Base-by-base conservation (phyloP, 768 basidiomycete species). In the Xanthoconium purpureum region DNA sequence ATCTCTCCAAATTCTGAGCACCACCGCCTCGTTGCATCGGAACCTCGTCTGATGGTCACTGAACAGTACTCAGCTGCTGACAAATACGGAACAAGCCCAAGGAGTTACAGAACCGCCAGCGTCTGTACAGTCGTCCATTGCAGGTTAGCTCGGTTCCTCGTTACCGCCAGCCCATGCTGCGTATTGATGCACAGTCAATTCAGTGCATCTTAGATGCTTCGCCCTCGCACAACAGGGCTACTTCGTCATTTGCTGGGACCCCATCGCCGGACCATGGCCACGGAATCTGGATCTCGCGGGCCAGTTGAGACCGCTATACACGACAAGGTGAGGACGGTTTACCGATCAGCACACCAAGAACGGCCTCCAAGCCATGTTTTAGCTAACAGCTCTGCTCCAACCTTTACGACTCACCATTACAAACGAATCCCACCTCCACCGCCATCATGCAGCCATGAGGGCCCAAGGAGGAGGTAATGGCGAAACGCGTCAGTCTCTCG, bases 341-440 rank as follows among this genome's bases (percentile, higher is more conserved):
- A 17, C 62, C 65, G 64, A 69, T 63, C 62, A 54, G 50, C 54
- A 37, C 57, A 58, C 60, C 64, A 32, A 62, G 60, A 59, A 57
- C 62, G 50, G 56, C 62, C 50, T 43, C 57, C 60, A 52, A 70
- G 36, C 59, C 58, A 45, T 62, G 47, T 59, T 58, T 58, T 68
- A 93, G 91, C 74, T 94, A 62, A 82, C 77, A 52, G 68, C 73
- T 43, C 74, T 83, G 48, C 77, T 94, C 52, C 75, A 77, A 63
- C 91, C 91, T 18, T 71, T 79, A 52, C 76, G 78, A 63, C 76
- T 94, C 66, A 77, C 67, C 52, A 86, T 94, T 67, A 78, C 78
- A 36, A 94, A 94, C 73, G 88, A 94, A 65, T 93, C 91, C 50
- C 85, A 84, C 82, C 79, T 89, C 74, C 91, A 94, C 72, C 82